Evolutionary conservation across 1,284 basidiomycete genomes (phyloP), one percentile per base, ranked within the genome.

Genomic region (Trichosporon sp.): DNA sequence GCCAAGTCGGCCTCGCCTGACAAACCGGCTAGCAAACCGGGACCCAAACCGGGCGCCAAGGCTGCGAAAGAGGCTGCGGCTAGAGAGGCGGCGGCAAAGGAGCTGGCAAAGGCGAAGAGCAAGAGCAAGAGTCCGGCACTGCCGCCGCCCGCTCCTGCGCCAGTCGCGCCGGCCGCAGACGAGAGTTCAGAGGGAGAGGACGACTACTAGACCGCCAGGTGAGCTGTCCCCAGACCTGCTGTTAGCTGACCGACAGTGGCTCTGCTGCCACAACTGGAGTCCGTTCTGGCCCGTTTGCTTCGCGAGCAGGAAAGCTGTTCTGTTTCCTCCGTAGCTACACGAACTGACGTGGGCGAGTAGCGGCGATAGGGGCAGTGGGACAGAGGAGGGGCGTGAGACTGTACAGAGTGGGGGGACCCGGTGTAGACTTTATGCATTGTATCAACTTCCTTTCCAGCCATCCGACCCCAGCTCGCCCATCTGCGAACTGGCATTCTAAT

Each of bases 121-220:
- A 40, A 46, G 67, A 56, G 35, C 67, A 56, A 32, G 26, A 43
- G 32, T 51, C 66, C 54, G 32, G 46, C 46, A 16, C 48, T n/a
- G 46, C 46, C 46, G 3, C 48, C 38, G 48, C 32, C 66, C n/a
- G 66, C 66, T 1, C 65, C 40, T 43, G 40, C 40, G 40, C 40
- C 40, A 4, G 35, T 4, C 35, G 8, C 38, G 38, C 37, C 64
- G n/a, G 21, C 61, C 1, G 70, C 51, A 5, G 67, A 74, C 35
- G 73, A 74, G 46, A 68, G 66, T 26, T 68, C 66, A 21, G 73
- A 74, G 71, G 73, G 61, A 0, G 73, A 74, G 26, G 73, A 74
- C 51, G 73, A 74, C 16, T 74, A 74, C 37, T 74, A 68, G 63
- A 26, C 26, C 26, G 26, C 26, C 26, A 26, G 26, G 26, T 26